A percentile compares a stretch with the other conserved stretches of the same genome.
These are phyloP conservation scores for Myxozyma udenii DNA, from an alignment of 805 yeast genomes.

Conservation along the genomic window DNA sequence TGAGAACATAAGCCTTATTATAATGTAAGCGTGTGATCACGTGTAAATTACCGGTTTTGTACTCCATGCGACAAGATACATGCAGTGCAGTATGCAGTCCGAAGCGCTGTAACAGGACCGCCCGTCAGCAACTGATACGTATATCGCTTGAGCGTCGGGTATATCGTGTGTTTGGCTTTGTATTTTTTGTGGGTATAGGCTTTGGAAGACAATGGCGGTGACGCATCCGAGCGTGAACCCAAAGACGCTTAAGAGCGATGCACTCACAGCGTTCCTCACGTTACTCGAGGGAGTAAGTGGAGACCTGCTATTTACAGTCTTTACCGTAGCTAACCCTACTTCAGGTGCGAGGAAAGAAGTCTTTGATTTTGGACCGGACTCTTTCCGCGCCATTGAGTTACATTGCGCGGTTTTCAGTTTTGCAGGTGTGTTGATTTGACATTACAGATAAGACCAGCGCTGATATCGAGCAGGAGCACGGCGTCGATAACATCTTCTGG, in stretches of 20 bases:
- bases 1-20: too few relatives aligned
- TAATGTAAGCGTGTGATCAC: too few relatives aligned
- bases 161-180: not conserved
- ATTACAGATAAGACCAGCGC: not conserved
- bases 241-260: slow-evolving; percentile 22
- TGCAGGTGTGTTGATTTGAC: slow-evolving; percentile 40
- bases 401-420: slow-evolving; percentile 53
- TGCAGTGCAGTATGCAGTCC: too few relatives aligned
- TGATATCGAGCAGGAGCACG: slow-evolving; percentile 36
- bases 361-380: slow-evolving; percentile 46
- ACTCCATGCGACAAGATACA: too few relatives aligned
- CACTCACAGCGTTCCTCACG: slow-evolving; percentile 30
- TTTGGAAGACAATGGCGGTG: too few relatives aligned
- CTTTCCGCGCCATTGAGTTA: slow-evolving; percentile 52
- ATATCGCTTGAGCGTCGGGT: too few relatives aligned
- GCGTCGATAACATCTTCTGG: slow-evolving; percentile 52
- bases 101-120: too few relatives aligned
- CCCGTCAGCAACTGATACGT: too few relatives aligned
- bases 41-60: too few relatives aligned
- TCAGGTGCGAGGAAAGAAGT: slow-evolving; percentile 34
- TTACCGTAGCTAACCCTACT: not conserved
- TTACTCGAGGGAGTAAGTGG: slow-evolving; percentile 34
- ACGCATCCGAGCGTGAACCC: slow-evolving; percentile 17
- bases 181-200: too few relatives aligned
- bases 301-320: not conserved